Percentiles rank a stretch among this genome's conserved stretches.
phyloP scores from a whole-genome alignment of 2,329 filamentous ascomycete species.

The Cladophialophora bantiana region DNA sequence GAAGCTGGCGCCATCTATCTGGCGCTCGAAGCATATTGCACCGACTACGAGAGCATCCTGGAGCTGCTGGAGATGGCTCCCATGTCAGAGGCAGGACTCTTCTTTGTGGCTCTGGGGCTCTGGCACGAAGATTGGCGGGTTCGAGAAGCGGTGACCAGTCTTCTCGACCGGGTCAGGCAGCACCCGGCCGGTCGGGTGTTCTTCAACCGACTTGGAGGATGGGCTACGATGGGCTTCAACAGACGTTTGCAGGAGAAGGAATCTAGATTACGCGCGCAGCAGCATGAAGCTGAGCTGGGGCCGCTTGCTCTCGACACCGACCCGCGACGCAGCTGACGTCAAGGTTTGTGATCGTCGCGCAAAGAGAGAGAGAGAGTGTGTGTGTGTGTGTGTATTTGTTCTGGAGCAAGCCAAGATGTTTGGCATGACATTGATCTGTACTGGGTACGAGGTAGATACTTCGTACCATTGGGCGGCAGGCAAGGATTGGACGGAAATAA shows the following conservation, averaged over 20 bases:
- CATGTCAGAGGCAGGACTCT: slow-evolving; percentile 85
- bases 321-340: slow-evolving; percentile 25
- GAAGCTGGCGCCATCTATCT: slow-evolving; percentile 86
- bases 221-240: slow-evolving; percentile 85
- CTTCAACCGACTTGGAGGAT: slow-evolving; percentile 85
- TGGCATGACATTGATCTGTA: neutral
- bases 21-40: slow-evolving; percentile 75
- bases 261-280: slow-evolving; percentile 28
- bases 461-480: neutral
- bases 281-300: slow-evolving; percentile 27
- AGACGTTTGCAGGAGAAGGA: slow-evolving; percentile 73
- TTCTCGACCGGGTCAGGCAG: slow-evolving; percentile 80
- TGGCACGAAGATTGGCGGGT: slow-evolving; percentile 89
- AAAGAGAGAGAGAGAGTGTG: neutral
- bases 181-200: slow-evolving; percentile 94
- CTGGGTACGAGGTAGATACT: no score
- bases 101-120: slow-evolving; percentile 87
- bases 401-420: neutral
- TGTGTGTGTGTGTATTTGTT: neutral
- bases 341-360: neutral
- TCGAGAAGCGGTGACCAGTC: slow-evolving; percentile 74
- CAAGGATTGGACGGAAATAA: neutral
- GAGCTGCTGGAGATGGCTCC: slow-evolving; percentile 82
- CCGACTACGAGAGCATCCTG: slow-evolving; percentile 83
- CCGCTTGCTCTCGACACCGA: slow-evolving; percentile 19